Percentiles rank a stretch among this genome's conserved stretches.
Evolutionary conservation across 1,284 basidiomycete genomes (phyloP).

Genomic region (Sporisorium sorghi): DNA sequence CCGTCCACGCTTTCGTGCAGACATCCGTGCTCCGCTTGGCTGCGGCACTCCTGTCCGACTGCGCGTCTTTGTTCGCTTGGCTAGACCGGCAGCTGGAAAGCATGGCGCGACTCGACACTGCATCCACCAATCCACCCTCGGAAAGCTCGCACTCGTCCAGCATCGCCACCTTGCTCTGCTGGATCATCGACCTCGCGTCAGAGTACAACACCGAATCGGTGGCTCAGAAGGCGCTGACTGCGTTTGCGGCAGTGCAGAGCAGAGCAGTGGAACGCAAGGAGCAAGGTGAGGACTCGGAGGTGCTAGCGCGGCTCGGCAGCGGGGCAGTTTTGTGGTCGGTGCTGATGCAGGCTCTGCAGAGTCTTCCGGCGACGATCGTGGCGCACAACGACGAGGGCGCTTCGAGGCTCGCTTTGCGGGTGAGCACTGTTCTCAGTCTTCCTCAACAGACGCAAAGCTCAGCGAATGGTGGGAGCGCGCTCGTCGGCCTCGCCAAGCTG

Average conservation of each 20-base stretch:
- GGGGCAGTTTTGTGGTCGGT: constrained; percentile 16
- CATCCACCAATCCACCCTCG: neutral
- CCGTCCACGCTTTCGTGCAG: constrained; percentile 13
- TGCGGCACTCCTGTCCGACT: constrained; percentile 16
- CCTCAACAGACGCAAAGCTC: neutral
- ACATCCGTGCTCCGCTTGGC: constrained; percentile 21
- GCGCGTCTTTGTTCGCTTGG: constrained; percentile 33
- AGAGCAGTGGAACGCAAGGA: neutral
- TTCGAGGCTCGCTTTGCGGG: constrained; percentile 27
- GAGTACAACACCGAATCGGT: constrained; percentile 15
- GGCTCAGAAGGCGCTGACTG: neutral
- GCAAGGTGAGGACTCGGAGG: neutral
- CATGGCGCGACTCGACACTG: constrained; percentile 16
- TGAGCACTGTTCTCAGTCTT: constrained; percentile 16
- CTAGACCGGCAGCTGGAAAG: constrained; percentile 28
- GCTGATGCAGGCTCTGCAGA: constrained; percentile 15
- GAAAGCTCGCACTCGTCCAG: constrained; percentile 7
- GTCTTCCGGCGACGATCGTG: constrained; percentile 19
- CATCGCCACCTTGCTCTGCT: constrained; percentile 25
- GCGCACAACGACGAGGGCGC: constrained; percentile 19
- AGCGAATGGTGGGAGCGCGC: neutral
- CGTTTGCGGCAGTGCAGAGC: constrained; percentile 11
- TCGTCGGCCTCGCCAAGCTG: constrained; percentile 8
- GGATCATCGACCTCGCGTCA: constrained; percentile 39
- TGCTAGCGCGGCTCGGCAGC: neutral